Evolutionary conservation across 2,329 filamentous ascomycete species (phyloP).

Genomic region (Ophiostoma tasmaniense): DNA sequence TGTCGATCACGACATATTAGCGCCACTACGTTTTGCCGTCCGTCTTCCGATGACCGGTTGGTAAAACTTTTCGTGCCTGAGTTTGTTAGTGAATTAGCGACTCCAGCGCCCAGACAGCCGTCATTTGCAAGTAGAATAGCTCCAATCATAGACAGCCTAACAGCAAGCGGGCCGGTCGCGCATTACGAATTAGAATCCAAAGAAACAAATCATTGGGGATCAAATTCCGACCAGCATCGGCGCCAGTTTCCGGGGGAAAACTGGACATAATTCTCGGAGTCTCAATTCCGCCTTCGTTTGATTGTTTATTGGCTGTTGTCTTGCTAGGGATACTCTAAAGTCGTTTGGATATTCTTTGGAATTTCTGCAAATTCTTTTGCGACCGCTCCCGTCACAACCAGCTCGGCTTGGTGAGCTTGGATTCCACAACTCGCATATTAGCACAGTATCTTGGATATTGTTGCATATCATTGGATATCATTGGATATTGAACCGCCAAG

Average conservation of each 20-base stretch:
- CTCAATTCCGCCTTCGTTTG: background rate
- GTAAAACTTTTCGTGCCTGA: background rate
- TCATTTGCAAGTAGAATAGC: background rate
- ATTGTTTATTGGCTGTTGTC: background rate
- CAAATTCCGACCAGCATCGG: background rate
- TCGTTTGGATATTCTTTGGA: background rate
- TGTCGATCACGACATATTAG: background rate
- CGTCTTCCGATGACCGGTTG: constrained; percentile 8
- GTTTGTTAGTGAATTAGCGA: background rate
- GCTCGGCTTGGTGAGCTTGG: background rate
- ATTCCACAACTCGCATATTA: background rate
- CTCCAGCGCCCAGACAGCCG: background rate
- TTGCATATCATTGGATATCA: background rate
- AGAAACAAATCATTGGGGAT: background rate
- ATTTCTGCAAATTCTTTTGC: background rate
- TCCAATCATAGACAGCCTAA: background rate
- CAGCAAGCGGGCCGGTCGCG: background rate
- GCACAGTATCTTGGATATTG: background rate
- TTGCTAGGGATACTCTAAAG: background rate
- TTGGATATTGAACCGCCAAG: background rate
- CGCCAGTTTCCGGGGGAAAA: background rate
- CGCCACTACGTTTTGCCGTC: background rate
- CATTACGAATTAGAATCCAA: background rate
- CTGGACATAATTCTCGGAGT: background rate
- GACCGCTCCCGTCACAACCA: background rate